Conservation (phyloP, 805 yeast species). For the Zygotorulaspora florentina region DNA sequence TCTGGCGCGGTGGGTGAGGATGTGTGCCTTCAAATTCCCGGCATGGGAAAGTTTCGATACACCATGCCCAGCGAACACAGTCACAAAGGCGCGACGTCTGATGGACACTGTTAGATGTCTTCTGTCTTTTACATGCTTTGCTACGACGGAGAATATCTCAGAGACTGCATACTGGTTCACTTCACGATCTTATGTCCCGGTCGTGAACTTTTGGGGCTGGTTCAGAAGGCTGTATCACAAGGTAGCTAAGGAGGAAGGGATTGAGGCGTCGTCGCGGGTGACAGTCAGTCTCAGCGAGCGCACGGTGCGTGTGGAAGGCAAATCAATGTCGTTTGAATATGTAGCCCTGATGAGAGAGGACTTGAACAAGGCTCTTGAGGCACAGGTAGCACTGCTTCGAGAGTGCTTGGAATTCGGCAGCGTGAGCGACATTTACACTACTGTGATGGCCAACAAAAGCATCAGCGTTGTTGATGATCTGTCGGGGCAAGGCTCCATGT, state of each 20-base stretch:
- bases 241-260: slow-evolving; percentile 3
- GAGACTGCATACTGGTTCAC: slow-evolving; percentile 2
- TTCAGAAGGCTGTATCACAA: slow-evolving; percentile 1
- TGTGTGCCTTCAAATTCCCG: slow-evolving; percentile 1
- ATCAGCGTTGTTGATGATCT: neutral
- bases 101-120: slow-evolving; percentile 1
- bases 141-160: neutral
- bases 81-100: slow-evolving; percentile 2
- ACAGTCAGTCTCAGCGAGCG: neutral
- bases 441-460: slow-evolving; percentile 1
- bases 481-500: neutral
- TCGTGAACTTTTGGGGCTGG: slow-evolving; percentile 1
- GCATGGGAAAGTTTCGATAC: neutral
- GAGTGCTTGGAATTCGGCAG: slow-evolving; percentile 1
- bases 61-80: slow-evolving; percentile 2
- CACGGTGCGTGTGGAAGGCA: neutral
- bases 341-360: neutral
- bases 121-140: neutral
- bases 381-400: neutral
- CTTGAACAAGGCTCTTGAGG: neutral
- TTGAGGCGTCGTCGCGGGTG: slow-evolving; percentile 4
- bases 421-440: neutral
- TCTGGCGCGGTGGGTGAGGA: slow-evolving; percentile 1
- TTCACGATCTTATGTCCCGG: neutral
- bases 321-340: neutral